These are phyloP conservation scores for Sugiyamaella pinicola DNA, from an alignment of 1,139 yeast species.

Conservation along the genomic window DNA sequence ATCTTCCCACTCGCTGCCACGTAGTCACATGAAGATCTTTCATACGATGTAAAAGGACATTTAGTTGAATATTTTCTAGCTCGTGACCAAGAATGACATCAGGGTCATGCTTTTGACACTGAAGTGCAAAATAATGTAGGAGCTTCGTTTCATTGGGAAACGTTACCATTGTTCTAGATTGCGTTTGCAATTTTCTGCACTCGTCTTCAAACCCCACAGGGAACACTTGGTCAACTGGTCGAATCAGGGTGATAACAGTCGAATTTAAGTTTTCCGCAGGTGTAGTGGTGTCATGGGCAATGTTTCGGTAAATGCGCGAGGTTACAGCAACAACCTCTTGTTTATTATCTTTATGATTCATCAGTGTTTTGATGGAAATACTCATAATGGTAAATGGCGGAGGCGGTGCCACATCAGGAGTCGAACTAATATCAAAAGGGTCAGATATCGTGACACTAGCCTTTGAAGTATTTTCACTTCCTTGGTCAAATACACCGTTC, in stretches of 20 bases:
- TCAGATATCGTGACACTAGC: conserved; percentile 57
- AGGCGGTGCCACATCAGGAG: conserved; percentile 48
- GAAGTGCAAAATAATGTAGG: conserved; percentile 65
- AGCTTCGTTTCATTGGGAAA: conserved; percentile 70
- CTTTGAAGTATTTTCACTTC: conserved; percentile 65
- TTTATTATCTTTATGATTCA: conserved; percentile 68
- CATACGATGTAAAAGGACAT: conserved; percentile 81
- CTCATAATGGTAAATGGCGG: conserved; percentile 76
- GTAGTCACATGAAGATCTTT: conserved; percentile 64
- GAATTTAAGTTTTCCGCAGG: conserved; percentile 41
- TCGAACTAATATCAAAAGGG: conserved; percentile 55
- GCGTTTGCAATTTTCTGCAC: conserved; percentile 27
- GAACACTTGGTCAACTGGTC: conserved; percentile 63
- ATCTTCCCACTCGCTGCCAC: conserved; percentile 86
- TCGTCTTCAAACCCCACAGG: conserved; percentile 73
- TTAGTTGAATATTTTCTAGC: conserved; percentile 75
- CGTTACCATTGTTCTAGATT: conserved; percentile 29
- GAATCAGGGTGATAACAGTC: conserved; percentile 59
- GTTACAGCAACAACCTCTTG: conserved; percentile 90
- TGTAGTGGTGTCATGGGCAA: conserved; percentile 62
- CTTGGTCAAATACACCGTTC: conserved; percentile 55
- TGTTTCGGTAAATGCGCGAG: conserved; percentile 55
- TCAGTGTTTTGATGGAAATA: conserved; percentile 74
- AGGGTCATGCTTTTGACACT: conserved; percentile 76
- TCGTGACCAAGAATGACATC: conserved; percentile 90